phyloP scores from a whole-genome alignment of 139 green algal genomes.

The Auxenochlorella protothecoides region DNA sequence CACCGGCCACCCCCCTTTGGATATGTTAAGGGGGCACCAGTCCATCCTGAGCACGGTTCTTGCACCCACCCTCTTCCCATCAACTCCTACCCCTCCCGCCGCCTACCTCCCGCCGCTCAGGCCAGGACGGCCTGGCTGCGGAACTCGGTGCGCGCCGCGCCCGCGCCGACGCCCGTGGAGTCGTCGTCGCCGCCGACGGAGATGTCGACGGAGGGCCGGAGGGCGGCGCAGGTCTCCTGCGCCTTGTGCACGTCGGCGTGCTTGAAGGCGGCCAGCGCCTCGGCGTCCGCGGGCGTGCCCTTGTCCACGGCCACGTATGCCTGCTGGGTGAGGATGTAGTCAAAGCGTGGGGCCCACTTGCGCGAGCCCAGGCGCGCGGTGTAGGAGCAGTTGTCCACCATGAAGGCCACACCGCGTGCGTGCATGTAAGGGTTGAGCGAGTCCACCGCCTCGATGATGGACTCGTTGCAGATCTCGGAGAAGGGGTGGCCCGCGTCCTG shows the following conservation, averaged over 20 bases:
- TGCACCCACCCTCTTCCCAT: no score
- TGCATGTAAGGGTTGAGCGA: conserved; percentile 99
- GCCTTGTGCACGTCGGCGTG: conserved; percentile 49
- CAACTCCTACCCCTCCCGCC: no score
- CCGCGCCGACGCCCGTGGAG: conserved; percentile 54
- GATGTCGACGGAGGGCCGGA: conserved; percentile 96
- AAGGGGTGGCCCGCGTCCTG: conserved; percentile 91
- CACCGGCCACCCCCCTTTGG: no score
- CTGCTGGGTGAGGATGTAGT: conserved; percentile 97
- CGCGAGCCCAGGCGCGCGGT: conserved; percentile 90
- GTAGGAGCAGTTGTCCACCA: conserved; percentile 99
- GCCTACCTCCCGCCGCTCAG: neutral
- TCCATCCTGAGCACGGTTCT: no score
- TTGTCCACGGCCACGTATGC: conserved; percentile 66
- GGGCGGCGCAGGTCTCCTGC: conserved; percentile 73
- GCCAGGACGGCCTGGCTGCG: conserved; percentile 17
- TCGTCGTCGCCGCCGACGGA: conserved; percentile 68
- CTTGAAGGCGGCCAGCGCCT: conserved; percentile 44
- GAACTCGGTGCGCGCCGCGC: conserved; percentile 76
- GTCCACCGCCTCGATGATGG: conserved; percentile 76
- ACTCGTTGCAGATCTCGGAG: conserved; percentile 99
- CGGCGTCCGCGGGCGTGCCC: conserved; percentile 41
- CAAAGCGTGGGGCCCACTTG: conserved; percentile 96
- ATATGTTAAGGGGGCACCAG: no score
- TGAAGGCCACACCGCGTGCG: conserved; percentile 96